These are phyloP conservation scores for Lentinula boryana DNA, from an alignment of 768 basidiomycete genomes.

Conservation along the genomic window DNA sequence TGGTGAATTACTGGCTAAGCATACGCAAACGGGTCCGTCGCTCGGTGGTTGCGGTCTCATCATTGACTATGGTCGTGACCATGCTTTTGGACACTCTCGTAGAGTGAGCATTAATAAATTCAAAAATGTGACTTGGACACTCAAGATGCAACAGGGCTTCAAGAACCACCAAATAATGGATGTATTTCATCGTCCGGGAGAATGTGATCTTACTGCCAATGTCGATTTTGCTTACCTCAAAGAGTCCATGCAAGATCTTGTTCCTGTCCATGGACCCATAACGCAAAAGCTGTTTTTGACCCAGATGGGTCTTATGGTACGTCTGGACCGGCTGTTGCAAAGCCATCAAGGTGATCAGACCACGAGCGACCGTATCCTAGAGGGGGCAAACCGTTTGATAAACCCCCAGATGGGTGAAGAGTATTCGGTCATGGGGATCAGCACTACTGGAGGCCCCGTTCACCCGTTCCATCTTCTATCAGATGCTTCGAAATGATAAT, in stretches of 20 bases:
- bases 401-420: slow-evolving; percentile 86
- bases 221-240: slow-evolving; percentile 90
- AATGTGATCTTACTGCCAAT: slow-evolving; percentile 92
- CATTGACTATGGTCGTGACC: slow-evolving; percentile 83
- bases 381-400: slow-evolving; percentile 65
- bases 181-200: slow-evolving; percentile 78
- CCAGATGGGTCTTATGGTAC: slow-evolving; percentile 67
- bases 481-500: too few relatives aligned
- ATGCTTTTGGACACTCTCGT: slow-evolving; percentile 67
- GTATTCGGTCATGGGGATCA: slow-evolving; percentile 74
- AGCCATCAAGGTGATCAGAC: slow-evolving; percentile 35
- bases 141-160: slow-evolving; percentile 63
- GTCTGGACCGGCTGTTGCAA: slow-evolving; percentile 36
- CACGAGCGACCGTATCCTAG: slow-evolving; percentile 44
- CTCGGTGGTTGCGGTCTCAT: slow-evolving; percentile 64
- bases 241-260: slow-evolving; percentile 62
- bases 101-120: slow-evolving; percentile 41
- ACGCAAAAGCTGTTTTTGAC: slow-evolving; percentile 72
- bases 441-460: slow-evolving; percentile 12
- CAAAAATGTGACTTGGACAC: slow-evolving; percentile 3
- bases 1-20: slow-evolving; percentile 48
- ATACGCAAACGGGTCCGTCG: slow-evolving; percentile 6
- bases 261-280: slow-evolving; percentile 58
- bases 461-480: background rate
- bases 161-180: slow-evolving; percentile 81